Percentiles rank a stretch among this genome's conserved stretches.
Conservation (phyloP, 2,329 filamentous ascomycete species). For the Beauveria sp. region DNA sequence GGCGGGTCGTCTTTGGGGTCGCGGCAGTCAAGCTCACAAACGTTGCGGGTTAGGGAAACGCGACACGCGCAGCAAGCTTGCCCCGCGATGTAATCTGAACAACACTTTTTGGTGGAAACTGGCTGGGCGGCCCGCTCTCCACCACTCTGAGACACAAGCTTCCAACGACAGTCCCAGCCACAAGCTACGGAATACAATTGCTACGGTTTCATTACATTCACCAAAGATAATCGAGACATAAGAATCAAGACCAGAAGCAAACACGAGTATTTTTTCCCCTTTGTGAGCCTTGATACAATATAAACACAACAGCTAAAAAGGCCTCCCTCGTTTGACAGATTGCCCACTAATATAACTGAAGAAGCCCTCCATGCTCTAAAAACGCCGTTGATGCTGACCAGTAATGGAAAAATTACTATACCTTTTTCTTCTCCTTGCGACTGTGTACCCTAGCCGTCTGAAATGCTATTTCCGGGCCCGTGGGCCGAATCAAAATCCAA, state of each 20-base stretch:
- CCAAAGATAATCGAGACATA: background rate
- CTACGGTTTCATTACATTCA: background rate
- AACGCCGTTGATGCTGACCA: slow-evolving; percentile 12
- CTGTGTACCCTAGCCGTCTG: slow-evolving; percentile 8
- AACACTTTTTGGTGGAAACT: background rate
- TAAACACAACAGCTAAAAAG: slow-evolving; percentile 2
- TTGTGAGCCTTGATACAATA: background rate
- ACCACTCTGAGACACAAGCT: background rate
- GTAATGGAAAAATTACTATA: slow-evolving; percentile 10
- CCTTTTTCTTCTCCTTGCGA: slow-evolving; percentile 10
- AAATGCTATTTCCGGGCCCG: slow-evolving; percentile 9
- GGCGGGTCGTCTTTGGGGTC: background rate
- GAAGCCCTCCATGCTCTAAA: slow-evolving; percentile 8
- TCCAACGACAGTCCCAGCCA: background rate
- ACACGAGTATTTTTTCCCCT: slow-evolving; percentile 2
- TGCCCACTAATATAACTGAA: slow-evolving; percentile 8
- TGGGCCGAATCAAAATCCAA: slow-evolving; percentile 8
- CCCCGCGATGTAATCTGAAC: slow-evolving; percentile 5
- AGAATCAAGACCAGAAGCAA: background rate
- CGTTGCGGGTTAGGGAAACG: slow-evolving; percentile 6
- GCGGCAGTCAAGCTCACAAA: background rate
- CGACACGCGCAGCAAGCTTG: slow-evolving; percentile 1
- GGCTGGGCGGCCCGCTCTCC: background rate
- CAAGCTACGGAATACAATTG: background rate
- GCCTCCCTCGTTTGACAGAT: slow-evolving; percentile 3